Percentiles rank a stretch among this genome's conserved stretches.
Conservation (phyloP, 352 stramenopile genomes). For the Pythium angustatum region DNA sequence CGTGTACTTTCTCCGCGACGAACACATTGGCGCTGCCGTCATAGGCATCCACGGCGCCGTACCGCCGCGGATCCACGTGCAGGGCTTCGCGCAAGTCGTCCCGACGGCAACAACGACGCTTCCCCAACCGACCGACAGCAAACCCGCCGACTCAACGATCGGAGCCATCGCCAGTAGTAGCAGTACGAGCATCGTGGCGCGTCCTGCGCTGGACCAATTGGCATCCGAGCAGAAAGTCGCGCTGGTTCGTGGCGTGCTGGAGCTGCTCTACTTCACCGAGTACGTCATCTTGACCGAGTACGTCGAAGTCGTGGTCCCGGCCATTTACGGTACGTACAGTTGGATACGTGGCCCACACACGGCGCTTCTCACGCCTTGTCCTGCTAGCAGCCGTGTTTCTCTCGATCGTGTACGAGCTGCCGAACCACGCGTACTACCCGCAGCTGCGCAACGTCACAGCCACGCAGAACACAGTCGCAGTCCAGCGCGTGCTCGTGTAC, state of each 20-base stretch:
- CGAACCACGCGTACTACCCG: conserved; percentile 23
- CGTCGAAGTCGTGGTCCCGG: conserved; percentile 39
- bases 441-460: conserved; percentile 30
- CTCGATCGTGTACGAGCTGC: conserved; percentile 29
- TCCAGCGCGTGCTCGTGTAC: conserved; percentile 41
- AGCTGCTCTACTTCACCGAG: conserved; percentile 46
- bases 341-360: background rate
- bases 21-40: background rate
- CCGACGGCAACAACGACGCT: too few species aligned
- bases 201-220: background rate
- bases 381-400: background rate
- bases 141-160: too few species aligned
- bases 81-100: background rate
- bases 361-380: background rate
- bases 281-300: conserved; percentile 49
- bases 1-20: background rate
- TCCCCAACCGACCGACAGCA: too few species aligned
- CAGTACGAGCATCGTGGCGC: background rate
- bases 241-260: conserved; percentile 24
- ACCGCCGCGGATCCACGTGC: background rate
- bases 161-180: too few species aligned
- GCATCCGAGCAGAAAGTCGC: conserved; percentile 19
- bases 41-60: background rate
- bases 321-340: conserved; percentile 40
- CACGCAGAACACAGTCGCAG: conserved; percentile 13